Evolutionary conservation across 371 early-diverging fungal species (phyloP).

Genomic region (Zychaea mexicana): DNA sequence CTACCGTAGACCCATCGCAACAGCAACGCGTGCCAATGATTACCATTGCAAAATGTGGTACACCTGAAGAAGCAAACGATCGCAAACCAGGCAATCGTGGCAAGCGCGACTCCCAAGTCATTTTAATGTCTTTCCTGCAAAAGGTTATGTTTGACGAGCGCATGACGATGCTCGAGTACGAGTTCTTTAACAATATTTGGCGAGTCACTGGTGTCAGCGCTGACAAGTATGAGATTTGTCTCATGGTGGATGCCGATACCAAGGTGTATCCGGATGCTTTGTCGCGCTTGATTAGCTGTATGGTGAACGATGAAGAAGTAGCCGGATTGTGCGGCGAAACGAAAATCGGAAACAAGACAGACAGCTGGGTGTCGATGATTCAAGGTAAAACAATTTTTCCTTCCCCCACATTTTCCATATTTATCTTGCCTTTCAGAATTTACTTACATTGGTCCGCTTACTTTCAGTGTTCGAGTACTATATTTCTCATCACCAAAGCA

Average conservation of each 20-base stretch:
- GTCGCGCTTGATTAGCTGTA: slow-evolving; percentile 66
- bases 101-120: slow-evolving; percentile 98
- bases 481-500: slow-evolving; percentile 91
- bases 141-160: slow-evolving; percentile 95
- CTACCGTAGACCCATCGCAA: slow-evolving; percentile 45
- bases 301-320: slow-evolving; percentile 75
- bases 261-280: slow-evolving; percentile 81
- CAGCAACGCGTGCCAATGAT: slow-evolving; percentile 80
- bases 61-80: slow-evolving; percentile 67
- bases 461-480: slow-evolving; percentile 90
- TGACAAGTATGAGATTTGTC: slow-evolving; percentile 83
- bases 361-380: slow-evolving; percentile 88
- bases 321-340: slow-evolving; percentile 90
- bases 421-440: neutral
- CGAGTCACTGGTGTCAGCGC: slow-evolving; percentile 81
- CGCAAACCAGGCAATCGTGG: slow-evolving; percentile 96
- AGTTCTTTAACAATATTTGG: slow-evolving; percentile 92
- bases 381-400: slow-evolving; percentile 54
- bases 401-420: neutral
- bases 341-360: slow-evolving; percentile 84
- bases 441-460: slow-evolving; percentile 2
- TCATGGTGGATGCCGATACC: slow-evolving; percentile 99
- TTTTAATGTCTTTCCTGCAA: slow-evolving; percentile 97
- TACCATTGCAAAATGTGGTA: slow-evolving; percentile 92
- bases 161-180: slow-evolving; percentile 95